Base-by-base conservation (phyloP, 495 filamentous ascomycete genomes). In the Daldinia decipiens region DNA sequence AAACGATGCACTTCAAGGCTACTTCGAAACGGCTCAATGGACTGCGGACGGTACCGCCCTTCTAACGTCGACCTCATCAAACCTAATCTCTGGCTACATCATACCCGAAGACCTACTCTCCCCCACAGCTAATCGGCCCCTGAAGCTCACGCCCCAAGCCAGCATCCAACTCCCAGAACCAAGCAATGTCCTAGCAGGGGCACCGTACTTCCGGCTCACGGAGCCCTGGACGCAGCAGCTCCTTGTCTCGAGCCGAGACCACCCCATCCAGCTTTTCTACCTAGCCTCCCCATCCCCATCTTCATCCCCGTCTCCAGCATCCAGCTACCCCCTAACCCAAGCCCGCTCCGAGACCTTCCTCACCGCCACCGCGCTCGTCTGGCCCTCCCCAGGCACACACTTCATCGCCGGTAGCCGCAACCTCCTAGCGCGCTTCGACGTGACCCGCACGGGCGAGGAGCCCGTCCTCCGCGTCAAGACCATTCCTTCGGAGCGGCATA, bases 21-120 rank as follows among this genome's bases (percentile, higher is more conserved):
- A 85, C 75, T 90, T 90, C 76, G 90, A 88, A 72, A 83, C 51
- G 5, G 69, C 68, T 39, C 71, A 77, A 54, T 88, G 89, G 90
- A 88, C 92, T 6, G 88, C 92, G 52, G 94, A 97, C 75, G 93
- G 95, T 15, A 95, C 93, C 9, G 88, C 87, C 6, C 79, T 98
- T 53, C 75, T 99, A 73, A 91, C 93, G n/a, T 85, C 86, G 27
- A 90, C 85, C 40, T 88, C 87, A 6, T 85, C 92, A 65, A 88
- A 94, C 71, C 82, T 80, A 53, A 82, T 96, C 45, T 83, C 87
- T 56, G 87, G 89, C 12, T 95, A 89, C 78, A 86, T 96, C 32
- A 73, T 97, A 47, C 93, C 93, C 0, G 81, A 83, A 11, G 85
- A 90, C 74, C 87, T 97, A 26, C 87, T 97, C 36, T 84, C 89